Evolutionary conservation across 768 basidiomycete species (phyloP), one percentile per base, ranked within the genome.

Genomic region (Chalciporus pseudorubinellus): DNA sequence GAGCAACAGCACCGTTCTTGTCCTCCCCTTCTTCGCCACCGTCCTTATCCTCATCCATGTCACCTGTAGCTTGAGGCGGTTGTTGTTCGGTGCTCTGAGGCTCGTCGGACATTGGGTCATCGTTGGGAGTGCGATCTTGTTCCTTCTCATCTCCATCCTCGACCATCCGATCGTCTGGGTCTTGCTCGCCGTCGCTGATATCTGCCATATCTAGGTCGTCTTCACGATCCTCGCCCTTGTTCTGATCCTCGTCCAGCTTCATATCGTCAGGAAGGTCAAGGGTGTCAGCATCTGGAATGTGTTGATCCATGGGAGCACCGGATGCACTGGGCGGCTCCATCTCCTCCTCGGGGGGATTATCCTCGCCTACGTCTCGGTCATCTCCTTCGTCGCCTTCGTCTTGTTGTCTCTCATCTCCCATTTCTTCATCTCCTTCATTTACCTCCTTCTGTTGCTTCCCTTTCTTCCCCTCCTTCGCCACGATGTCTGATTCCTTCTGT

Each of bases 191-290:
- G 31, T 67, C 67, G 6, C 72, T 67, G 59, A 72, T 66, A 24
- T 75, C 71, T 41, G 75, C 77, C 59, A 73, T 66, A 7, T 44
- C 59, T 5, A 53, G 44, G 18, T 61, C 63, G 43, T 70, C 64
- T n/a, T 12, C 56, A 2, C 58, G 54, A 19, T 63, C 64, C 9
- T 69, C 65, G 19, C 49, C 55, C 26, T 69, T 64, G 41, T 69
- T 68, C 24, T 53, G 58, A 18, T 59, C 59, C 44, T 72, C 68
- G 19, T 74, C 77, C 21, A 95, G 66, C 47, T 92, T 74, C 70
- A 95, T 75, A 55, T 92, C 84, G 29, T 98, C 95, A 0, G 95
- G 95, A 10, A 98, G 77, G 61, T 98, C 89, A 39, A 98, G 78
- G 5, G 83, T 85, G 46, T 95, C 78, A 3, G 86, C 86, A 53